Evolutionary conservation across 2,329 filamentous ascomycete species (phyloP).

Genomic region (Volutella citrinella): DNA sequence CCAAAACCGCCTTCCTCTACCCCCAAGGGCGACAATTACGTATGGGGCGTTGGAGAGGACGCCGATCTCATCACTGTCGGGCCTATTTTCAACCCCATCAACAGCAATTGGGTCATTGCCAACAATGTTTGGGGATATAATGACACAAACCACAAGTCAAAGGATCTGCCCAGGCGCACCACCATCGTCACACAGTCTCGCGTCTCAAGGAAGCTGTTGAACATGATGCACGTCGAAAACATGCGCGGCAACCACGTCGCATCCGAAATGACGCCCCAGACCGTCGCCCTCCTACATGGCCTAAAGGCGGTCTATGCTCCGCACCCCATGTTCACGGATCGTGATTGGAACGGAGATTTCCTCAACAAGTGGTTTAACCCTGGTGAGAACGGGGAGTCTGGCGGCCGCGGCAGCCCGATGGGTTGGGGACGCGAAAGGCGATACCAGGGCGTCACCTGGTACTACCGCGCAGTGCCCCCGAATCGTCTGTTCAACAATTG

Average conservation of each 20-base stretch:
- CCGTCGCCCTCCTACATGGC: constrained; percentile 71
- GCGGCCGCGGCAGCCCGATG: constrained; percentile 54
- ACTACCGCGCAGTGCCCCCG: constrained; percentile 56
- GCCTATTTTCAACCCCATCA: constrained; percentile 73
- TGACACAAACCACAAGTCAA: constrained; percentile 44
- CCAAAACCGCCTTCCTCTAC: constrained; percentile 59
- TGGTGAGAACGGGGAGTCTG: constrained; percentile 51
- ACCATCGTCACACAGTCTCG: constrained; percentile 78
- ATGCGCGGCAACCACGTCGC: constrained; percentile 71
- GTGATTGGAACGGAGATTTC: constrained; percentile 60
- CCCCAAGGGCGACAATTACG: constrained; percentile 62
- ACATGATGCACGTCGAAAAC: constrained; percentile 77
- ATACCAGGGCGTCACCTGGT: constrained; percentile 59
- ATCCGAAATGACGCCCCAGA: constrained; percentile 77
- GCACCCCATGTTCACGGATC: constrained; percentile 77
- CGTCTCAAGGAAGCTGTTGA: constrained; percentile 66
- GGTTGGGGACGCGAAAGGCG: constrained; percentile 57
- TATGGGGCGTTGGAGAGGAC: constrained; percentile 75
- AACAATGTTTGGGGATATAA: constrained; percentile 67
- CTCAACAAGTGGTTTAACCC: constrained; percentile 60
- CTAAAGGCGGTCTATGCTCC: constrained; percentile 76
- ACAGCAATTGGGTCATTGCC: constrained; percentile 70
- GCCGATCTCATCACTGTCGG: constrained; percentile 72
- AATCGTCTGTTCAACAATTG: constrained; percentile 61
- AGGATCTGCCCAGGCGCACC: constrained; percentile 65